phyloP scores from a whole-genome alignment of 768 basidiomycete genomes.

The Psilocybe subaeruginosa region DNA sequence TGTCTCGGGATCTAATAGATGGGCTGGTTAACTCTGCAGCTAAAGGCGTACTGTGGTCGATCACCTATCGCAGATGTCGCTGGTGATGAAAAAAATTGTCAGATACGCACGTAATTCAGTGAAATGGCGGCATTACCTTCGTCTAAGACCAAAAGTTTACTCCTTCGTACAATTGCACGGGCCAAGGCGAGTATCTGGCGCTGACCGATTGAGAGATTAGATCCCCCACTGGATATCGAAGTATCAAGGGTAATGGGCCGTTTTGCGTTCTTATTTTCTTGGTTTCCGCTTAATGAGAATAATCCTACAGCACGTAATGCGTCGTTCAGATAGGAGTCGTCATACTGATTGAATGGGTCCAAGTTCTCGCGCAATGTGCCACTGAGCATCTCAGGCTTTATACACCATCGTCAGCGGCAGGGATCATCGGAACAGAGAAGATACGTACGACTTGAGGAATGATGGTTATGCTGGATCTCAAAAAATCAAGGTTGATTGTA shows the following conservation, averaged over 20 bases:
- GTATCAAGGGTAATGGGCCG: constrained; percentile 48
- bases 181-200: constrained; percentile 70
- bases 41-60: constrained; percentile 38
- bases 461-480: constrained; percentile 61
- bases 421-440: background rate
- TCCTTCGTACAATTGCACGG: constrained; percentile 57
- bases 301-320: constrained; percentile 41
- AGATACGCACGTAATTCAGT: constrained; percentile 7
- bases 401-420: background rate
- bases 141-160: constrained; percentile 61
- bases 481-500: constrained; percentile 53
- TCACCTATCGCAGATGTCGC: constrained; percentile 52
- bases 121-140: constrained; percentile 41
- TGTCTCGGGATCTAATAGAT: constrained; percentile 50
- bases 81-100: constrained; percentile 12
- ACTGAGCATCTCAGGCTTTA: constrained; percentile 33
- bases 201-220: constrained; percentile 76
- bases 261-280: constrained; percentile 42
- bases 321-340: constrained; percentile 43
- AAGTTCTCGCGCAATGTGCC: constrained; percentile 59
- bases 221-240: constrained; percentile 52
- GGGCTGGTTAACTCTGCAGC: background rate
- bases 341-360: constrained; percentile 60
- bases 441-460: constrained; percentile 49
- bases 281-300: constrained; percentile 26